These are phyloP conservation scores for Aureoboletus auriporus DNA, from an alignment of 768 basidiomycete species.

Conservation along the genomic window DNA sequence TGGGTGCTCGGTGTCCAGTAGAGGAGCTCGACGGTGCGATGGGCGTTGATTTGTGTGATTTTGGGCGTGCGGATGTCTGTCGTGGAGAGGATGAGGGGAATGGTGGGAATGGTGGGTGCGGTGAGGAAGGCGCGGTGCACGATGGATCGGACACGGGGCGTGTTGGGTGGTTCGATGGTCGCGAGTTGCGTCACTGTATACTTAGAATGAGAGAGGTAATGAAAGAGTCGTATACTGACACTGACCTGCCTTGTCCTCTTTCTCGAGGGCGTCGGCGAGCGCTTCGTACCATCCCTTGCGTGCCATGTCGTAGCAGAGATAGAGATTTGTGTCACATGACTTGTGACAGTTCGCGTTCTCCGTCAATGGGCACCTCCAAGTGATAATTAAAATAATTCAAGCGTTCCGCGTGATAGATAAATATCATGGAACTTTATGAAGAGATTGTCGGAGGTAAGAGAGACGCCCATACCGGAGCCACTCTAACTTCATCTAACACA, in stretches of 20 bases:
- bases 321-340: no score
- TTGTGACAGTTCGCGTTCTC: no score
- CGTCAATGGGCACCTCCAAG: no score
- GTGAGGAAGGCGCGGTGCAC: constrained; percentile 59
- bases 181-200: constrained; percentile 53
- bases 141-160: constrained; percentile 62
- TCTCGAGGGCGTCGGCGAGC: constrained; percentile 38
- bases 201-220: not conserved
- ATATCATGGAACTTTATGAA: no score
- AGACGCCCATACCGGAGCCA: no score
- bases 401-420: no score
- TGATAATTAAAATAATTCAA: no score
- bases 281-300: constrained; percentile 44
- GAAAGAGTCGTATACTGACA: not conserved
- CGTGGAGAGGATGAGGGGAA: constrained; percentile 61
- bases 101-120: constrained; percentile 36
- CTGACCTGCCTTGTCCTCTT: constrained; percentile 36
- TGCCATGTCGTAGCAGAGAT: not conserved
- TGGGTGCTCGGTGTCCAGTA: constrained; percentile 70
- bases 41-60: constrained; percentile 49
- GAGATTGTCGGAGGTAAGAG: no score
- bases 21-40: constrained; percentile 48
- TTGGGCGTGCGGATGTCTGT: constrained; percentile 77
- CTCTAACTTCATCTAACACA: no score
- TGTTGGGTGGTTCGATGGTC: constrained; percentile 20